These are phyloP conservation scores for Pythium biforme DNA, from an alignment of 352 stramenopile genomes.

Conservation along the genomic window DNA sequence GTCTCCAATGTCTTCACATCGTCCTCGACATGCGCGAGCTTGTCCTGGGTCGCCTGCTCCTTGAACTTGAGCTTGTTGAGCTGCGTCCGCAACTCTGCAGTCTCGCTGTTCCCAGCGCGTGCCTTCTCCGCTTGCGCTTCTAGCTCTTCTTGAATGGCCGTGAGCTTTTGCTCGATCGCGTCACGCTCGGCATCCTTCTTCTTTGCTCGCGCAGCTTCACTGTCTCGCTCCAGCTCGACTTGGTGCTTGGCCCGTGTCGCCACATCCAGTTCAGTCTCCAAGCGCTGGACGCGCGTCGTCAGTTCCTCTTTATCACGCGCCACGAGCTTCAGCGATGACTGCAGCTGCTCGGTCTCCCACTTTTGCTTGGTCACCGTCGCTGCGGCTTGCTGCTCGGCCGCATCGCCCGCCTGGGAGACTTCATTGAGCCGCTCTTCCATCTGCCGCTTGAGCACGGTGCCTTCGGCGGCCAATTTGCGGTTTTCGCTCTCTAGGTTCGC, in stretches of 20 bases:
- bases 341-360: slow-evolving; percentile 52
- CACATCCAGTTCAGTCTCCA: slow-evolving; percentile 39
- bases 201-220: slow-evolving; percentile 24
- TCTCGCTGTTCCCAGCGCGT: slow-evolving; percentile 27
- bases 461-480: slow-evolving; percentile 17
- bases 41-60: slow-evolving; percentile 38
- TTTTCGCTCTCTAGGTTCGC: slow-evolving; percentile 36
- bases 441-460: slow-evolving; percentile 11
- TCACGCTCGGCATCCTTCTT: slow-evolving; percentile 42
- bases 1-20: slow-evolving; percentile 30
- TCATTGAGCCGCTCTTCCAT: slow-evolving; percentile 17
- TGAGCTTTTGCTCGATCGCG: slow-evolving; percentile 27
- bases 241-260: slow-evolving; percentile 27
- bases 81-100: slow-evolving; percentile 32
- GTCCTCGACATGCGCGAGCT: slow-evolving; percentile 31
- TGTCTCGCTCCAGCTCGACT: slow-evolving; percentile 32
- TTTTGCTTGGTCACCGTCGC: slow-evolving; percentile 35
- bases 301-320: slow-evolving; percentile 44
- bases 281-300: slow-evolving; percentile 21
- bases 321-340: slow-evolving; percentile 31
- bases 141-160: slow-evolving; percentile 32
- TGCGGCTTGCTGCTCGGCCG: slow-evolving; percentile 13
- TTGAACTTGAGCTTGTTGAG: slow-evolving; percentile 41
- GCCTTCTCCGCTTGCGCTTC: slow-evolving; percentile 31
- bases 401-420: slow-evolving; percentile 14